Percentiles rank a stretch among this genome's conserved stretches.
Conservation (phyloP, 768 basidiomycete genomes). For the Lactarius tabidus region DNA sequence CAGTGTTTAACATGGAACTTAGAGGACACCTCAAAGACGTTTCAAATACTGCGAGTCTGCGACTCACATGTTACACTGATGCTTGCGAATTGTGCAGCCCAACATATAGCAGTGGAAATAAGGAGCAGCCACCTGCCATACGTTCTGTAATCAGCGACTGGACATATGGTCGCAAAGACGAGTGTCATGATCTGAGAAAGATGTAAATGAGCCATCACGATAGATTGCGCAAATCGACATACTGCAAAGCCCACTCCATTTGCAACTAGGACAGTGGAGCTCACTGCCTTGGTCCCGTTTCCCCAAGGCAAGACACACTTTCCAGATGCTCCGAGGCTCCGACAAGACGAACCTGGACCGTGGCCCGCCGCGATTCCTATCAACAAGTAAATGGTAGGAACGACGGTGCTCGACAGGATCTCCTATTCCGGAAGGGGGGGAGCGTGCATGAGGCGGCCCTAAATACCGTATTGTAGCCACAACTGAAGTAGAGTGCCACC, state of each 20-base stretch:
- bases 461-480: no score
- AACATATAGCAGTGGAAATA: constrained; percentile 66
- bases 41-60: background rate
- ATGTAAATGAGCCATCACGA: background rate
- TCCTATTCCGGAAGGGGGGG: no score
- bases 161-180: constrained; percentile 69
- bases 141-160: constrained; percentile 64
- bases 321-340: constrained; percentile 49
- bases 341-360: constrained; percentile 68
- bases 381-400: constrained; percentile 57
- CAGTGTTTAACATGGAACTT: constrained; percentile 27
- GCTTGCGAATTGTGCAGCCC: constrained; percentile 74
- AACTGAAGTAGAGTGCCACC: no score
- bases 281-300: constrained; percentile 66
- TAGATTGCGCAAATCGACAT: constrained; percentile 27
- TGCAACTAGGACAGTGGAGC: constrained; percentile 67
- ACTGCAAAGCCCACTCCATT: constrained; percentile 75
- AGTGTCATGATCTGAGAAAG: constrained; percentile 58
- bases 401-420: no score
- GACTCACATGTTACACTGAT: constrained; percentile 66
- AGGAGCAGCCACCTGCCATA: constrained; percentile 80
- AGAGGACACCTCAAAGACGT: background rate
- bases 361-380: constrained; percentile 66
- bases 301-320: constrained; percentile 77
- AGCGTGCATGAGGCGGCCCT: no score